Percentiles rank a stretch among this genome's conserved stretches.
Evolutionary conservation across 2,329 filamentous ascomycete species (phyloP).

Genomic region (Ophiognomonia clavigignenti-juglandacearum): DNA sequence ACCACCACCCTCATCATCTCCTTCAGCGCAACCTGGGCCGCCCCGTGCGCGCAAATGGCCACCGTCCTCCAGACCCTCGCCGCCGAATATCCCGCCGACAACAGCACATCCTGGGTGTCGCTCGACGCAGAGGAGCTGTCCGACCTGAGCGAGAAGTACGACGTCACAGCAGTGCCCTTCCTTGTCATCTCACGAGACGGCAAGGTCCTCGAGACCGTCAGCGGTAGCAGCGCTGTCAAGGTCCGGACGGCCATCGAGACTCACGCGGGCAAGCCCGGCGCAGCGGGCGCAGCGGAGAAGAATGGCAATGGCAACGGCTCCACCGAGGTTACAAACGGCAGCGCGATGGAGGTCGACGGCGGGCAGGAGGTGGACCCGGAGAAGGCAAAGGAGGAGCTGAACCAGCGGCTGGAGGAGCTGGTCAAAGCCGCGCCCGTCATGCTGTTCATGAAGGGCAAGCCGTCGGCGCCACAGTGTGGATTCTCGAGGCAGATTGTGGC

Average conservation of each 20-base stretch:
- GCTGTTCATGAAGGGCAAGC: conserved; percentile 99
- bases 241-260: conserved; percentile 82
- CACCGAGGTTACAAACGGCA: conserved; percentile 26
- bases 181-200: conserved; percentile 76
- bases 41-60: conserved; percentile 91
- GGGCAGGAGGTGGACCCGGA: conserved; percentile 39
- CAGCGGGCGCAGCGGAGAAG: conserved; percentile 30
- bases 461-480: conserved; percentile 91
- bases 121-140: conserved; percentile 93
- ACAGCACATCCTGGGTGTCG: conserved; percentile 74
- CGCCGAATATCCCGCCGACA: conserved; percentile 70
- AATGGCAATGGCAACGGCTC: conserved; percentile 23
- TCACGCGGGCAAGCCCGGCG: conserved; percentile 54
- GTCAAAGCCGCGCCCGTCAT: conserved; percentile 96
- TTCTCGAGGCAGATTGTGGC: conserved; percentile 88
- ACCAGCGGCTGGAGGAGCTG: conserved; percentile 73
- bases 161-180: conserved; percentile 91
- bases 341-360: conserved; percentile 24
- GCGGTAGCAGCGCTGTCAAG: conserved; percentile 82
- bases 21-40: conserved; percentile 96
- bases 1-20: conserved; percentile 78
- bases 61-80: conserved; percentile 82
- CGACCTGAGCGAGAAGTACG: conserved; percentile 86
- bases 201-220: conserved; percentile 76
- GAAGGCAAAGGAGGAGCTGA: conserved; percentile 76